phyloP scores from a whole-genome alignment of 495 filamentous ascomycete species.

The Aspergillus avenaceus region DNA sequence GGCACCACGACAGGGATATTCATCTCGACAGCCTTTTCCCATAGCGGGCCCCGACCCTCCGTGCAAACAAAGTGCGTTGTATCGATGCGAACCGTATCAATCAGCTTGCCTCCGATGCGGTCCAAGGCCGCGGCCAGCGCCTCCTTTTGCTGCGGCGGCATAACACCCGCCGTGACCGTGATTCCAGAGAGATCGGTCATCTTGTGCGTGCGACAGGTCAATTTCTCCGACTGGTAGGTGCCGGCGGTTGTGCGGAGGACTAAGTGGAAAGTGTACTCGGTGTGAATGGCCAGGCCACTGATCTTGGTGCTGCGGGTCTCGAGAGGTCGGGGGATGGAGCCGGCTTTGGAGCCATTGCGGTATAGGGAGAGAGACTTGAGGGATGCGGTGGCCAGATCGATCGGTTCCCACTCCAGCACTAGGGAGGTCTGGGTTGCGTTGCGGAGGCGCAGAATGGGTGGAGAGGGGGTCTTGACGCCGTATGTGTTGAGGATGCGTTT shows the following conservation, averaged over 20 bases:
- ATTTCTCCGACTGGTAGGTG: slow-evolving; percentile 74
- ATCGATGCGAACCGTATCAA: slow-evolving; percentile 89
- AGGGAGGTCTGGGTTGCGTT: slow-evolving; percentile 97
- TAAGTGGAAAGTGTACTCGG: slow-evolving; percentile 91
- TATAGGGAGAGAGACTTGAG: slow-evolving; percentile 84
- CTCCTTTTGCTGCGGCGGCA: slow-evolving; percentile 72
- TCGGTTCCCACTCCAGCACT: slow-evolving; percentile 96
- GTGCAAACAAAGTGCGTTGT: slow-evolving; percentile 98
- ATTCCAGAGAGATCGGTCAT: slow-evolving; percentile 98
- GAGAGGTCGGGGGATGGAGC: slow-evolving; percentile 80
- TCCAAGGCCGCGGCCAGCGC: slow-evolving; percentile 70
- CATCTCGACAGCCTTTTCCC: slow-evolving; percentile 96
- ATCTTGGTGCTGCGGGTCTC: slow-evolving; percentile 94
- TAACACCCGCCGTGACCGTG: slow-evolving; percentile 86
- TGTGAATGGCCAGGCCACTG: slow-evolving; percentile 90
- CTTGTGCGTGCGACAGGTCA: slow-evolving; percentile 89
- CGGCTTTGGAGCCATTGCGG: slow-evolving; percentile 93
- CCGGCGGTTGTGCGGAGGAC: slow-evolving; percentile 89
- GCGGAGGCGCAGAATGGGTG: slow-evolving; percentile 80
- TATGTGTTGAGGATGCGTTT: slow-evolving; percentile 82
- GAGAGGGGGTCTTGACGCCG: slow-evolving; percentile 70
- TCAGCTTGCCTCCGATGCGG: slow-evolving; percentile 86
- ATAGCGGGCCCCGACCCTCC: slow-evolving; percentile 83
- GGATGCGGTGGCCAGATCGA: slow-evolving; percentile 87
- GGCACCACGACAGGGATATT: slow-evolving; percentile 98